phyloP scores from a whole-genome alignment of 75 land plant species.

The Picea sitchensis region DNA sequence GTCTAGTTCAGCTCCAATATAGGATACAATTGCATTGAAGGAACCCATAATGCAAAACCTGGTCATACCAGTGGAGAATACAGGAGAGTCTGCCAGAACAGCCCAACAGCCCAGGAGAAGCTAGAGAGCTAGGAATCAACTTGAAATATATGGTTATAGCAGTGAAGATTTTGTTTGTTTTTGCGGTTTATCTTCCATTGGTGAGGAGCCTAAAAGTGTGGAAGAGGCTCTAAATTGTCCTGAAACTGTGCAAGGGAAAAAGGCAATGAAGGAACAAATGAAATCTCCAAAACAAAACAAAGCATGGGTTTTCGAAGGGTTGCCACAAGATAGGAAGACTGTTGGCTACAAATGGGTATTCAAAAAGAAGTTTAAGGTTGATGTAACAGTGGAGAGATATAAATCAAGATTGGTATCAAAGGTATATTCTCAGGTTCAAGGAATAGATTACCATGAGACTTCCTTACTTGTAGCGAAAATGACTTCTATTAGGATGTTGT shows the following conservation, averaged over 20 bases:
- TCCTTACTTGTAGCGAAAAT: neutral
- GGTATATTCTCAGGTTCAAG: neutral
- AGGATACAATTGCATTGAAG: too few relatives aligned
- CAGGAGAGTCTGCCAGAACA: too few relatives aligned
- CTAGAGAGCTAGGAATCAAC: neutral
- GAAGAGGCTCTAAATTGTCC: neutral
- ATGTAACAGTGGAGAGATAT: neutral
- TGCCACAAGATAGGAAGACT: neutral
- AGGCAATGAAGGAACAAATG: neutral
- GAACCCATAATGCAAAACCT: too few relatives aligned
- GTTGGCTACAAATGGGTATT: neutral
- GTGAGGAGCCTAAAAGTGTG: neutral
- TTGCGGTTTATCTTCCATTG: neutral
- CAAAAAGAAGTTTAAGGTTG: neutral
- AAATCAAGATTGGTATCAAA: slow-evolving; percentile 1
- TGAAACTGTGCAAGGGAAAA: neutral
- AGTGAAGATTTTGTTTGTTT: neutral
- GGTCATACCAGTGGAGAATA: too few relatives aligned
- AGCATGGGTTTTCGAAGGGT: neutral
- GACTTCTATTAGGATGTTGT: neutral
- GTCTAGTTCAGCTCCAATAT: too few relatives aligned
- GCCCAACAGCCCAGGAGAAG: too few relatives aligned
- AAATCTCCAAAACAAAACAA: neutral
- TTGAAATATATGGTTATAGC: neutral
- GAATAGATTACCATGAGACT: neutral